These are phyloP conservation scores for Psilocybe mexicana DNA, from an alignment of 1,284 basidiomycete genomes.

Conservation along the genomic window DNA sequence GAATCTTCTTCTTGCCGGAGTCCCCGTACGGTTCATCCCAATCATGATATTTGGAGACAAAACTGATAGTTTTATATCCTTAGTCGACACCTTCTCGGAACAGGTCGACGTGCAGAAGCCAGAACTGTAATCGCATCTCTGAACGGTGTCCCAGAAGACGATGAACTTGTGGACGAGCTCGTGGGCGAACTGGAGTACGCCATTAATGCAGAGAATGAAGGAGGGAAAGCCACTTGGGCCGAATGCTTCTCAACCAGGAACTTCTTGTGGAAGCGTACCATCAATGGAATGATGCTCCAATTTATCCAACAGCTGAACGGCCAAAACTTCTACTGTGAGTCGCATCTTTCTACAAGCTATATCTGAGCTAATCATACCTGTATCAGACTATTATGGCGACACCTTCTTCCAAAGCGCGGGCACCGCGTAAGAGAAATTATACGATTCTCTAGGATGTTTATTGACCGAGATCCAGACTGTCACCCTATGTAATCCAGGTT, in stretches of 20 bases:
- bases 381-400: slow-evolving; percentile 74
- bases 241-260: slow-evolving; percentile 78
- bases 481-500: slow-evolving; percentile 72
- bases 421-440: slow-evolving; percentile 44
- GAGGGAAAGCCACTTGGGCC: slow-evolving; percentile 76
- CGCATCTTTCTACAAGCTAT: neutral
- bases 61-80: neutral
- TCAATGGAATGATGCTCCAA: slow-evolving; percentile 80
- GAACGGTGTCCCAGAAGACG: slow-evolving; percentile 62
- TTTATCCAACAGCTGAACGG: slow-evolving; percentile 81
- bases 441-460: neutral
- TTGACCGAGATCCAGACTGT: slow-evolving; percentile 40
- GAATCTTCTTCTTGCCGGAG: slow-evolving; percentile 77
- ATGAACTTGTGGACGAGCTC: slow-evolving; percentile 62
- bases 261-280: slow-evolving; percentile 68
- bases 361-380: neutral
- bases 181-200: slow-evolving; percentile 70
- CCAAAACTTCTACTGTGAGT: slow-evolving; percentile 73
- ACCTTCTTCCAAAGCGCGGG: slow-evolving; percentile 81
- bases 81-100: slow-evolving; percentile 65
- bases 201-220: slow-evolving; percentile 71
- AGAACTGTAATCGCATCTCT: slow-evolving; percentile 63
- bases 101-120: slow-evolving; percentile 53
- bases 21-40: slow-evolving; percentile 58
- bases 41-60: neutral